These are phyloP conservation scores for Blepharisma undulans DNA, from an alignment of 169 alveolate species.

Conservation along the genomic window DNA sequence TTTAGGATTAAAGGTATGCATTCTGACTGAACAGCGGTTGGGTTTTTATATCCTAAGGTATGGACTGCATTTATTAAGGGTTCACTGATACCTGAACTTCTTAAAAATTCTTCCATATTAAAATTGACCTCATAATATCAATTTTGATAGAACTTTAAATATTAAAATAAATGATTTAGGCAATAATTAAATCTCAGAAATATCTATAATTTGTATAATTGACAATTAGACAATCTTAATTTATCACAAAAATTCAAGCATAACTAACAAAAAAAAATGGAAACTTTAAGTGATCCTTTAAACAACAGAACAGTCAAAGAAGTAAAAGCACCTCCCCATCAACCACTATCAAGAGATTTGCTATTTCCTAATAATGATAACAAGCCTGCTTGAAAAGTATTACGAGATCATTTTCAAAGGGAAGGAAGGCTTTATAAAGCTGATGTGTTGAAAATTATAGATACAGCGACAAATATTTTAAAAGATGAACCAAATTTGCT, in stretches of 20 bases:
- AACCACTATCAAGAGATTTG: constrained; percentile 37
- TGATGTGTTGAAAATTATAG: constrained; percentile 78
- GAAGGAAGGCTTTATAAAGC: constrained; percentile 91
- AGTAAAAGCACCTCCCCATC: constrained; percentile 86
- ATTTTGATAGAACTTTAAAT: too few species aligned
- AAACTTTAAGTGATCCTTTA: constrained; percentile 83
- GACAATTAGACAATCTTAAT: not conserved
- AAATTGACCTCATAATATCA: not conserved
- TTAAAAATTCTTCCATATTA: constrained; percentile 9
- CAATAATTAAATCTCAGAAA: too few species aligned
- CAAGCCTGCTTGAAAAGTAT: constrained; percentile 38
- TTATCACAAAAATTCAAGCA: not conserved
- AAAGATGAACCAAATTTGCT: constrained; percentile 90
- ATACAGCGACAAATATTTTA: constrained; percentile 66
- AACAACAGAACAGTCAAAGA: constrained; percentile 78
- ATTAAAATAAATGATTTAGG: too few species aligned
- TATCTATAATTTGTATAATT: not conserved
- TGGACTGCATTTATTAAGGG: not conserved
- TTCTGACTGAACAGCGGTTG: constrained; percentile 90
- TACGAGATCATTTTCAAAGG: constrained; percentile 16
- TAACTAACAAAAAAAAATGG: constrained; percentile 58
- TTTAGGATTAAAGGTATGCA: constrained; percentile 90
- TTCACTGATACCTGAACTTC: not conserved
- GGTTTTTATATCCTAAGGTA: constrained; percentile 75
- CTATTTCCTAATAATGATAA: constrained; percentile 38